Evolutionary conservation across 202 grass and related monocot species (phyloP).

Genomic region (Eragrostis tef): DNA sequence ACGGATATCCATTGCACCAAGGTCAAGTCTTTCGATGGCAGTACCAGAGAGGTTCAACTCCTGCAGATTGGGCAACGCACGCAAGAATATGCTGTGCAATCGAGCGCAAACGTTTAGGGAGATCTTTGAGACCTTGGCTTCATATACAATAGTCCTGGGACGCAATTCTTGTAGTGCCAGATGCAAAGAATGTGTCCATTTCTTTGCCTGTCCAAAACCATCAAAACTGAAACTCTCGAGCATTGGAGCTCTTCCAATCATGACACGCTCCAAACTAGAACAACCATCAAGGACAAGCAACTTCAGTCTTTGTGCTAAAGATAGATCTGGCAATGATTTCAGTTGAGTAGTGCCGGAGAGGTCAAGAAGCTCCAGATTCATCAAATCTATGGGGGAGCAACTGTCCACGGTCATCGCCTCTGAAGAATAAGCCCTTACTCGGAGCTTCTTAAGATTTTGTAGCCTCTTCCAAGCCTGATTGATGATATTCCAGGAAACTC

Average conservation of each 20-base stretch:
- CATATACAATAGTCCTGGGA: not conserved
- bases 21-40: constrained; percentile 2
- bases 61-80: not conserved
- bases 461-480: not conserved
- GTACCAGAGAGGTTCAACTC: constrained; percentile 20
- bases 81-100: not conserved
- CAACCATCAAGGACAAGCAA: constrained; percentile 14
- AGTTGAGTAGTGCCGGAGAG: not conserved
- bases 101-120: not conserved
- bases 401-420: not conserved
- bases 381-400: not conserved
- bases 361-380: constrained; percentile 15
- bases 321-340: not conserved
- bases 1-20: not conserved
- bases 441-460: constrained; percentile 1
- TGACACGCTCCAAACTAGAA: not conserved
- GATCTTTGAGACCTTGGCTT: not conserved
- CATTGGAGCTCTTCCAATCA: not conserved
- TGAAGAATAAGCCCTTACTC: not conserved
- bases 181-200: not conserved
- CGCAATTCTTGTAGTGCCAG: not conserved
- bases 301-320: not conserved
- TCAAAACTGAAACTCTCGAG: constrained; percentile 32
- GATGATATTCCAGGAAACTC: not conserved
- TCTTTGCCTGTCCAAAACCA: not conserved